Base-by-base conservation (phyloP, 108 stramenopile species). In the Pseudonitzschia delicatissima region DNA sequence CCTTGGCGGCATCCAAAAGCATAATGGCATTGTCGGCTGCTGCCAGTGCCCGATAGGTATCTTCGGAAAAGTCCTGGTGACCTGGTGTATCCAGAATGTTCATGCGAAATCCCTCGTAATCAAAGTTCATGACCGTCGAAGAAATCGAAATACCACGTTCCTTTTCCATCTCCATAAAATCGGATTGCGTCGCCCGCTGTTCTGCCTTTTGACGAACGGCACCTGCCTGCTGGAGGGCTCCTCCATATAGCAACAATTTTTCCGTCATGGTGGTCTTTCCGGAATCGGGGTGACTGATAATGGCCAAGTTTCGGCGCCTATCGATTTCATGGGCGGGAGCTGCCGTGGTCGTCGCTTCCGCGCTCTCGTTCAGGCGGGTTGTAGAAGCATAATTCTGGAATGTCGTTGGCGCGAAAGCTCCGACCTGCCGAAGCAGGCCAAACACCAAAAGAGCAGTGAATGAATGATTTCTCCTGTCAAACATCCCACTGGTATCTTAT, bases 201-300 rank as follows among this genome's bases (percentile, higher is more conserved):
- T 90, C 88, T 0, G 87, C 92, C 86, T 90, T 90, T 81, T 88
- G 89, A 53, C 93, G 85, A 8, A 98, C 97, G 5, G 94, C 95
- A 27, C 97, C 97, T 3, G 97, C 97, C 71, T 95, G 94, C 64
- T 96, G 95, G 42, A 98, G 68, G 7, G 97, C 97, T 8, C 95
- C 96, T 37, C 86, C 86, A 50, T 95, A 93, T 15, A 98, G 75
- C 0, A 98, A 74, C 23, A 98, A 77, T 64, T 96, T 95, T 77
- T 98, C 97, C 18, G 96, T 98, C 90, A 98, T 88, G 63, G 97
- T 98, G 3, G 97, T 98, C 66, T 98, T 98, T 26, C 97, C 96
- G 18, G 92, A 88, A 65, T 98, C 97, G 50, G 97, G 97, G 81
- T 98, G 97, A 7, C 86, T 88, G 55, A 98, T 98, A 49, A 98